Evolutionary conservation across 2,329 filamentous ascomycete genomes (phyloP), one percentile per base, ranked within the genome.

Genomic region (Amesomyces nigricolor): DNA sequence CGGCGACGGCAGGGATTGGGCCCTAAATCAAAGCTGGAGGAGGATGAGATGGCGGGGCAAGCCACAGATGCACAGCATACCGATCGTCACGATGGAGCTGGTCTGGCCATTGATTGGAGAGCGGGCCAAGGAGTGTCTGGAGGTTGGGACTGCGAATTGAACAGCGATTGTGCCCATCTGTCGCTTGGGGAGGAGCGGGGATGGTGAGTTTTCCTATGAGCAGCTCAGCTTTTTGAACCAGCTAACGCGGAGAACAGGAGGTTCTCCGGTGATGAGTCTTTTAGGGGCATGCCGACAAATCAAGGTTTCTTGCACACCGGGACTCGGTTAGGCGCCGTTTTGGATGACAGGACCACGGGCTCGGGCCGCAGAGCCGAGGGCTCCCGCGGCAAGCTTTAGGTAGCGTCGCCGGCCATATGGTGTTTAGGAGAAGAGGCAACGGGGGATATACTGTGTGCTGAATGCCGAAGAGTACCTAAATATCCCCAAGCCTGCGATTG

Each of bases 91-190:
- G 52, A 66, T 54, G 59, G 51, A 16, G 60, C 66, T 17, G 71
- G 37, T 44, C 56, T 60, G 40, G 51, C 56, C 40, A 58, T 77
- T 16, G 66, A 71, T 5, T 89, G 85, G 86, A 78, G 72, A 61
- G 72, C 70, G 58, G 81, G 80, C 0, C 76, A 72, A 19, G 87
- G 86, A 17, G 80, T 91, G 39, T 76, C 78, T 26, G 90, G 89
- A 38, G 87, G 86, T 29, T 99, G 92, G 92, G 78, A 82, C 40
- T 91, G 90, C 67, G 79, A 83, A 57, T 68, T 81, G 51, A 92
- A 96, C 72, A 90, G 90, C 14, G 89, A 96, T 69, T 96, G 91
- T 66, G 85, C 81, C 57, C 95, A 92, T 71, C 74, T 97, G 62
- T 82, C 78, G 52, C 79, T 80, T 53, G 92, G 92, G 7, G 86